These are phyloP conservation scores for Tylopilus cervinicoccineus DNA, from an alignment of 768 basidiomycete genomes.

Conservation along the genomic window DNA sequence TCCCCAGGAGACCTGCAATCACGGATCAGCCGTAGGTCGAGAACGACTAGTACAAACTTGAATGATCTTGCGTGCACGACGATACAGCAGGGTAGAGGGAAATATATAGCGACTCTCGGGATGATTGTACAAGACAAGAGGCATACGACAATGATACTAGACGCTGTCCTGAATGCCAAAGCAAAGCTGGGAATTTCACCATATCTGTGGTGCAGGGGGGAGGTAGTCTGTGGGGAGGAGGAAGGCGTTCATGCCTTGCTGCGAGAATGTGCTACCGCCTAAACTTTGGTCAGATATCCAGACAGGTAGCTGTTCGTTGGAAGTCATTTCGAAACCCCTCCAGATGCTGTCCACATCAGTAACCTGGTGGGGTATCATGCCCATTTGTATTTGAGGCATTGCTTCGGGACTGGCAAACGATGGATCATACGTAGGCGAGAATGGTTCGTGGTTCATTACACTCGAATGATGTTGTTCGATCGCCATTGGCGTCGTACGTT, in stretches of 20 bases:
- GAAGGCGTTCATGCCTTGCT: constrained; percentile 85
- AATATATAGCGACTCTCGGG: constrained; percentile 16
- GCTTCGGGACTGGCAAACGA: constrained; percentile 33
- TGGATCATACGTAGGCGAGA: constrained; percentile 55
- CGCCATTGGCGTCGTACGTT: constrained; percentile 44
- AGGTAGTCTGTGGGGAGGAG: constrained; percentile 73
- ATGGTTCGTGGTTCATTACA: constrained; percentile 43
- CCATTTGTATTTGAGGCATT: constrained; percentile 32
- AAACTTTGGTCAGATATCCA: constrained; percentile 85
- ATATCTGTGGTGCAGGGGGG: constrained; percentile 69
- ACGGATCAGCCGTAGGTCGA: not conserved
- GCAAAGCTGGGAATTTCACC: constrained; percentile 39
- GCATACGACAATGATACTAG: constrained; percentile 23
- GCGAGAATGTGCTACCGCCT: constrained; percentile 70
- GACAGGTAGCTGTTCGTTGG: constrained; percentile 74
- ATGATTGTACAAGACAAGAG: constrained; percentile 21
- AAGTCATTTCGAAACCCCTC: constrained; percentile 68
- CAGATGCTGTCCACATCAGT: constrained; percentile 62
- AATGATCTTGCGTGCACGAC: constrained; percentile 4
- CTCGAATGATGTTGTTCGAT: constrained; percentile 40
- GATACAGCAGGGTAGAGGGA: constrained; percentile 7
- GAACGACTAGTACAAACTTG: not conserved
- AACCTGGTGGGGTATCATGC: constrained; percentile 21
- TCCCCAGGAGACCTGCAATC: constrained; percentile 1
- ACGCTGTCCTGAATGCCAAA: constrained; percentile 4